phyloP scores from a whole-genome alignment of 139 green algal genomes.

The Auxenochlorella pyrenoidosa region DNA sequence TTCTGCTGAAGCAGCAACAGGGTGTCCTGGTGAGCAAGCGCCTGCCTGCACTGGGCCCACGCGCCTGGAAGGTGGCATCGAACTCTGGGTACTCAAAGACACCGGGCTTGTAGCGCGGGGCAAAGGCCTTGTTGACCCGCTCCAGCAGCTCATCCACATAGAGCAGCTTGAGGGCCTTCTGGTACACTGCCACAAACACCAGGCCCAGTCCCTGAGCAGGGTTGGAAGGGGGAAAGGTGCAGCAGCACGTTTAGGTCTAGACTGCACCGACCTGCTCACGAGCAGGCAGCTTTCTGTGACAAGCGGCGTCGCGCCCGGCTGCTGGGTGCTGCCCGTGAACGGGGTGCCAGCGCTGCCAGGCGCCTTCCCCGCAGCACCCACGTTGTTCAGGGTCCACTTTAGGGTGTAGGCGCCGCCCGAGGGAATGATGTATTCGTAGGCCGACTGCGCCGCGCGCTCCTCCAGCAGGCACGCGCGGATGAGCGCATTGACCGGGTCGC shows the following conservation, averaged over 20 bases:
- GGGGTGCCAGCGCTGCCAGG: background rate
- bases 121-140: constrained; percentile 70
- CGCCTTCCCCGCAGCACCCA: constrained; percentile 30
- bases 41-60: too few relatives aligned
- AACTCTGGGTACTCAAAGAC: constrained; percentile 31
- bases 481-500: constrained; percentile 80
- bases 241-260: too few relatives aligned
- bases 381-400: constrained; percentile 98
- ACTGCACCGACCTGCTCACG: too few relatives aligned
- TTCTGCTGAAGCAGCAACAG: too few relatives aligned
- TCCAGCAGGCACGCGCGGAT: constrained; percentile 91
- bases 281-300: too few relatives aligned
- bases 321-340: too few relatives aligned
- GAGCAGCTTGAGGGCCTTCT: constrained; percentile 87
- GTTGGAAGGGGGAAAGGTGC: background rate
- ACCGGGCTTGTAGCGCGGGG: constrained; percentile 7
- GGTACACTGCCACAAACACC: constrained; percentile 98
- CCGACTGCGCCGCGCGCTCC: constrained; percentile 84
- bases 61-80: constrained; percentile 35
- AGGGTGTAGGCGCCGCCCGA: constrained; percentile 80
- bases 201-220: constrained; percentile 83
- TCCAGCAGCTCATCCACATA: constrained; percentile 92
- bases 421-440: constrained; percentile 81
- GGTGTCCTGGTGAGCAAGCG: background rate
- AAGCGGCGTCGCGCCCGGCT: too few relatives aligned